Conservation (phyloP, 1,284 basidiomycete species). For the Microbotryum violaceum region DNA sequence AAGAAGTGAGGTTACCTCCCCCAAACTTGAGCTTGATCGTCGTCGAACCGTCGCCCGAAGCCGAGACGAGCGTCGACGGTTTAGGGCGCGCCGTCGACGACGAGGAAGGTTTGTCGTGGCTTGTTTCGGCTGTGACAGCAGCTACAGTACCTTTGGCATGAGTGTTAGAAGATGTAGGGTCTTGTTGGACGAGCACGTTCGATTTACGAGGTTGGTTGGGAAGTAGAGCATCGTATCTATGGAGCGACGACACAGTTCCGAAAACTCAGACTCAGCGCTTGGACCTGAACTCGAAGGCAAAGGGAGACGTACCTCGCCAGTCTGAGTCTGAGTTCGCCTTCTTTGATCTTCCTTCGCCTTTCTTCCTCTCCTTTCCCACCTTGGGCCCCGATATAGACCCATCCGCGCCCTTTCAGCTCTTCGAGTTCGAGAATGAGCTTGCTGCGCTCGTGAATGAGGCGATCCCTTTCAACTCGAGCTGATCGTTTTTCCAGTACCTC, state of each 20-base stretch:
- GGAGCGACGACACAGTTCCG: not conserved
- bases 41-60: conserved; percentile 7
- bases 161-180: not conserved
- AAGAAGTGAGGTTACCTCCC: not conserved
- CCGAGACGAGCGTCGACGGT: conserved; percentile 17
- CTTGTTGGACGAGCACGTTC: conserved; percentile 19
- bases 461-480: conserved; percentile 35
- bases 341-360: conserved; percentile 13
- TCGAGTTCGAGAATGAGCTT: conserved; percentile 33
- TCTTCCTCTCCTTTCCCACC: conserved; percentile 24
- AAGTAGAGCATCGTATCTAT: conserved; percentile 27
- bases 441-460: conserved; percentile 35
- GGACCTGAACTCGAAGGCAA: not conserved
- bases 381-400: conserved; percentile 19
- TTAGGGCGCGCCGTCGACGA: not conserved
- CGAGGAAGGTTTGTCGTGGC: not conserved
- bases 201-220: conserved; percentile 33
- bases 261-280: not conserved
- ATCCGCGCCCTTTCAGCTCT: conserved; percentile 21
- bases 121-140: not conserved
- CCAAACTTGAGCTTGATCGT: conserved; percentile 24
- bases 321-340: conserved; percentile 15
- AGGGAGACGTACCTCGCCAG: conserved; percentile 12
- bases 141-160: not conserved
- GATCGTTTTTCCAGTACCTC: conserved; percentile 37